Evolutionary conservation across 2,329 filamentous ascomycete species (phyloP), one percentile per base, ranked within the genome.

Genomic region (Paecilomyces dactylethromorphus): DNA sequence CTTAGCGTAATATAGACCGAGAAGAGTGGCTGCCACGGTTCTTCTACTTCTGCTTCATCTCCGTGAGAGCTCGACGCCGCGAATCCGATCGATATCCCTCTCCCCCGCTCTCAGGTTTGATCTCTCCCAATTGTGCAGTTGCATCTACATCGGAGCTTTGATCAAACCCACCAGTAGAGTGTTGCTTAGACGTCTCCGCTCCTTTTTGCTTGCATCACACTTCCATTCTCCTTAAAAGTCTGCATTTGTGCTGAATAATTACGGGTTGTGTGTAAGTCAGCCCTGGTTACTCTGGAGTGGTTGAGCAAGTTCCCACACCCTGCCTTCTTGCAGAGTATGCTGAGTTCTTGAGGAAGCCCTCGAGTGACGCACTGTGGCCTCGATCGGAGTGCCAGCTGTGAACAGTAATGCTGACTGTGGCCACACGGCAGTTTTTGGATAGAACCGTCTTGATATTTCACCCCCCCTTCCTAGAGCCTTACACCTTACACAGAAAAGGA

Each of bases 201-300:
- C 54, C 33, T 15, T 59, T 13, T 50, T 31, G 39, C 18, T 51
- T 45, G 58, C 32, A 13, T 55, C 61, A 58, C 59, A 62, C 59
- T 45, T 45, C 39, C 39, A 18, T 56, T 54, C 60, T 59, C 62
- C 60, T 57, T 63, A 67, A 64, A 65, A 65, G 62, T 64, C 63
- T 65, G 61, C 58, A 58, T 59, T 56, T 53, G 56, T 57, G 58
- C 59, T 63, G 61, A 61, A 58, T 62, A 63, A 62, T 62, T 62
- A 45, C 60, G 54, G 55, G 22, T 56, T 56, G 56, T 60, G 56
- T 59, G 61, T 62, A 59, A 63, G 60, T 63, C 35, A 26, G 22
- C 32, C 49, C 51, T 18, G 53, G 11, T 35, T 32, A 11, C 31
- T 54, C 53, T 32, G n/a, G 39, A 18, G n/a, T n/a, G 39, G 39